These are phyloP conservation scores for Nemania abortiva DNA, from an alignment of 2,329 filamentous ascomycete species.

Conservation along the genomic window DNA sequence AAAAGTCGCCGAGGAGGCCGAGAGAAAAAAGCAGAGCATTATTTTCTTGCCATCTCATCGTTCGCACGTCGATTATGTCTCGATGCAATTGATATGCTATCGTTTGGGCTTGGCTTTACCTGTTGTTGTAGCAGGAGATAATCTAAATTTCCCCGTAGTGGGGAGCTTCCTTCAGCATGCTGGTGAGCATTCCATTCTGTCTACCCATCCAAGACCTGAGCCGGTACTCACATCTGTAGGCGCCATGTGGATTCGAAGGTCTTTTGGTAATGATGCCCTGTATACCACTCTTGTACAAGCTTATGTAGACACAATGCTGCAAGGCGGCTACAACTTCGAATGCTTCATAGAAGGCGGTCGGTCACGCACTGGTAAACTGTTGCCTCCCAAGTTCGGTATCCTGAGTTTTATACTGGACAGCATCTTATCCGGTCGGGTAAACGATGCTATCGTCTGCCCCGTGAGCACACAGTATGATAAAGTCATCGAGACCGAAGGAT, in stretches of 20 bases:
- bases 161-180: conserved; percentile 93
- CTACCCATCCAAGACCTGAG: not conserved
- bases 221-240: conserved; percentile 42
- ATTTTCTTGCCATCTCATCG: conserved; percentile 95
- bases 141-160: conserved; percentile 92
- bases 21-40: conserved; percentile 90
- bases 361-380: conserved; percentile 90
- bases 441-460: conserved; percentile 93
- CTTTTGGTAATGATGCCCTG: conserved; percentile 90
- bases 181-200: conserved; percentile 58
- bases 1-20: conserved; percentile 84
- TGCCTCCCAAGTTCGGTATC: conserved; percentile 96
- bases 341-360: conserved; percentile 98
- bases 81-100: conserved; percentile 94
- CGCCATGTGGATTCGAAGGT: conserved; percentile 94
- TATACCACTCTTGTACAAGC: conserved; percentile 95
- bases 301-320: conserved; percentile 92
- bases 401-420: conserved; percentile 92
- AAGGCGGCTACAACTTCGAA: conserved; percentile 93
- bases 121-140: conserved; percentile 94
- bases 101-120: conserved; percentile 88
- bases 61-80: conserved; percentile 96
- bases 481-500: conserved; percentile 97
- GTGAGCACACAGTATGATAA: conserved; percentile 99
- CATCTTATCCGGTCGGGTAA: conserved; percentile 84